Conservation (phyloP, 1,139 yeast species). For the Yamadazyma pseudoaaseri region DNA sequence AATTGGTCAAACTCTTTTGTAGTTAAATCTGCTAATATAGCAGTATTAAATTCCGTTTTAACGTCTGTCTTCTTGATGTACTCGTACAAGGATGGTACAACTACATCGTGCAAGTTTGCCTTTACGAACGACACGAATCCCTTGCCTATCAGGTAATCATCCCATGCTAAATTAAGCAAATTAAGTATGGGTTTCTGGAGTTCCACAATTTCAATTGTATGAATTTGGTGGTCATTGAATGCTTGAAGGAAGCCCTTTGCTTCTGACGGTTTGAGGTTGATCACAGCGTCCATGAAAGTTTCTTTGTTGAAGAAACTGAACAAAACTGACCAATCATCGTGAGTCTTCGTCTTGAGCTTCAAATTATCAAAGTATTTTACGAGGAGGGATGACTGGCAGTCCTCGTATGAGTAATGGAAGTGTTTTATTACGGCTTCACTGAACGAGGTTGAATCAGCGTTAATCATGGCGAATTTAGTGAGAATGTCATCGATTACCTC, state of each 20-base stretch:
- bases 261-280: slow-evolving; percentile 4
- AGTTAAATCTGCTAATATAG: slow-evolving; percentile 3
- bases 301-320: slow-evolving; percentile 15
- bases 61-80: slow-evolving; percentile 14
- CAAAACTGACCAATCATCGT: slow-evolving; percentile 18
- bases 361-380: slow-evolving; percentile 9
- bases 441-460: slow-evolving; percentile 13
- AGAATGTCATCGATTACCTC: slow-evolving; percentile 32
- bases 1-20: slow-evolving; percentile 10
- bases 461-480: slow-evolving; percentile 24
- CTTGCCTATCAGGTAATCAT: slow-evolving; percentile 1
- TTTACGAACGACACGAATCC: slow-evolving; percentile 8
- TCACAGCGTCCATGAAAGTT: slow-evolving; percentile 10
- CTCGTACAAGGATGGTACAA: slow-evolving; percentile 16
- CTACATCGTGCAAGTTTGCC: slow-evolving; percentile 1
- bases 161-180: slow-evolving; percentile 4
- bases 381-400: slow-evolving; percentile 10
- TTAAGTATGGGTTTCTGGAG: background rate
- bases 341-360: slow-evolving; percentile 6
- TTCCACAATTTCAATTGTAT: background rate
- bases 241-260: slow-evolving; percentile 4
- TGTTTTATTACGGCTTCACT: slow-evolving; percentile 6
- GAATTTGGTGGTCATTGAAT: slow-evolving; percentile 4
- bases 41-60: slow-evolving; percentile 1
- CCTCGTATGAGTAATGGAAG: slow-evolving; percentile 10